A percentile compares a stretch with the other conserved stretches of the same genome.
phyloP scores from a whole-genome alignment of 805 yeast species.

The Zygoascus bituminiphila region DNA sequence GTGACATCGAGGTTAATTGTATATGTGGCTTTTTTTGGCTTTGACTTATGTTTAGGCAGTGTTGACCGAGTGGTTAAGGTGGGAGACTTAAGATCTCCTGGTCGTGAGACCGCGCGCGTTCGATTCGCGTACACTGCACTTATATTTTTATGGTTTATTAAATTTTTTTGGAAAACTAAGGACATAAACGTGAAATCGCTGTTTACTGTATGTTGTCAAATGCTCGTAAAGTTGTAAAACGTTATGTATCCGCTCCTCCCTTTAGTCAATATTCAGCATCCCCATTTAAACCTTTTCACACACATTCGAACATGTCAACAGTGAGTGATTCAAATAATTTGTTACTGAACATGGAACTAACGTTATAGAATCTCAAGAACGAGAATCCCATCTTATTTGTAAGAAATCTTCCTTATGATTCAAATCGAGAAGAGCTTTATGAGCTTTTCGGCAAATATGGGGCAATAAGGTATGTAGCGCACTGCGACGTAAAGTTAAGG shows the following conservation, averaged over 20 bases:
- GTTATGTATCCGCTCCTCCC: too few relatives aligned
- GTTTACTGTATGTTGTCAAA: too few relatives aligned
- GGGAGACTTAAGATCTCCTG: conserved; percentile 7
- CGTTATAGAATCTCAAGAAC: conserved; percentile 15
- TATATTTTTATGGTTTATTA: not conserved
- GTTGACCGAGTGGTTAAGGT: conserved; percentile 7
- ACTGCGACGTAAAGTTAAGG: not conserved
- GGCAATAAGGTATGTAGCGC: conserved; percentile 30
- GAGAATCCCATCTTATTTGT: conserved; percentile 38
- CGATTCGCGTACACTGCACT: conserved; percentile 7
- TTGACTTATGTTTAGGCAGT: conserved; percentile 1
- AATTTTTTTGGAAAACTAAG: too few relatives aligned
- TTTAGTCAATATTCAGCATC: not conserved
- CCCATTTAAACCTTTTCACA: not conserved
- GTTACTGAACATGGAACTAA: too few relatives aligned
- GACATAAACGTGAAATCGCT: too few relatives aligned
- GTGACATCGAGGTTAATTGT: too few relatives aligned
- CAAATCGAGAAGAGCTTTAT: conserved; percentile 39
- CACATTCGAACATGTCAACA: too few relatives aligned
- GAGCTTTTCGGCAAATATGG: conserved; percentile 50
- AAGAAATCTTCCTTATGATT: conserved; percentile 49
- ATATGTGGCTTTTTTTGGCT: too few relatives aligned
- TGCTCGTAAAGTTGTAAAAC: too few relatives aligned
- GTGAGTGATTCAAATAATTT: too few relatives aligned
- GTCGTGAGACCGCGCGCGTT: conserved; percentile 7